Evolutionary conservation across 2,329 filamentous ascomycete genomes (phyloP), one percentile per base, ranked within the genome.

Genomic region (Fusarium miscanthi): DNA sequence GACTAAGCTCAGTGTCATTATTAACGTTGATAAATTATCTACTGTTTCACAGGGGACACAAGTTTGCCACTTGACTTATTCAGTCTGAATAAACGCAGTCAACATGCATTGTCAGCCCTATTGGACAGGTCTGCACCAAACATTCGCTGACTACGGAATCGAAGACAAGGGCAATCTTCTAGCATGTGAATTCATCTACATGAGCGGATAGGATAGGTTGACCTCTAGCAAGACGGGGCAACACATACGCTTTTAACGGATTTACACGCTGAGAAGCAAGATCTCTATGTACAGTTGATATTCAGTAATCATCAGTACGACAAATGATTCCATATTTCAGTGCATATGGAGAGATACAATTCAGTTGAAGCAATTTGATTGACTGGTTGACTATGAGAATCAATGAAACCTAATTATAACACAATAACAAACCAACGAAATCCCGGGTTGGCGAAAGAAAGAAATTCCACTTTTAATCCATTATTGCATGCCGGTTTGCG

Each of bases 401-500:
- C 72, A 68, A 71, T 54, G 59, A 67, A 43, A 72, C 27, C 61
- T 46, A n/a, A 60, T 73, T 70, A 72, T 31, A 73, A 63, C 53
- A 52, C 48, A 68, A 68, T 58, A 54, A 41, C 45, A 74, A 61
- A 74, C 54, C 62, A 58, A 73, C 66, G 70, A 42, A 59, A 69
- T 72, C 69, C 70, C 66, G 45, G 42, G 38, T 64, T 73, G 74
- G 69, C 76, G 43, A 78, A 78, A 56, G 76, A 78, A 49, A 77
- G 76, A 69, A 78, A 78, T 78, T 78, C 76, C 76, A 78, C 76
- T 77, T 78, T 69, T 69, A 43, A 69, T 78, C 72, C 69, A 69
- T 70, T 76, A 79, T 76, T 80, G 77, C 72, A 77, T 72, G 73
- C 80, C 80, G 60, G 80, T 75, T 72, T 83, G 82, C 69, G 81